Evolutionary conservation across 2,329 filamentous ascomycete genomes (phyloP).

Genomic region (Pestalotiopsis sp.): DNA sequence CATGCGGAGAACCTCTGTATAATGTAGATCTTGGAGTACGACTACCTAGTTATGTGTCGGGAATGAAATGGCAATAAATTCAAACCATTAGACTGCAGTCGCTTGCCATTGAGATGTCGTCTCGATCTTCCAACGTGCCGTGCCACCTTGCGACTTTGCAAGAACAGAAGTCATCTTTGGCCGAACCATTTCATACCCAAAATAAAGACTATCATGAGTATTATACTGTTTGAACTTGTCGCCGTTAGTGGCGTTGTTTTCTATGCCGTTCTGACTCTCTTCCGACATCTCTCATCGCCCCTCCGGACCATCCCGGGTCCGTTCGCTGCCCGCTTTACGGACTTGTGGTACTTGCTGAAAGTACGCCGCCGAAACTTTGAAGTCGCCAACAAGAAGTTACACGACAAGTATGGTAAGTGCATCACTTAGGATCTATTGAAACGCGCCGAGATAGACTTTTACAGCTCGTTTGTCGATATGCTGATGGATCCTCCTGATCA

Average conservation of each 20-base stretch:
- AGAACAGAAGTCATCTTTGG: neutral
- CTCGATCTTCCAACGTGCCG: too few relatives aligned
- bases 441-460: too few relatives aligned
- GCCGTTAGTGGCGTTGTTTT: neutral
- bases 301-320: conserved; percentile 35
- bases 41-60: too few relatives aligned
- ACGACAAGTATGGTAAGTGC: conserved; percentile 28
- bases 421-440: neutral
- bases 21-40: neutral
- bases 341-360: conserved; percentile 36
- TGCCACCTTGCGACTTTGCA: neutral
- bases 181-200: too few relatives aligned
- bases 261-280: neutral
- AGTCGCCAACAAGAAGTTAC: conserved; percentile 27
- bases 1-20: neutral
- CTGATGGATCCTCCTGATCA: too few relatives aligned
- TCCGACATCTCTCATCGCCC: neutral
- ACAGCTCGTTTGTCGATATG: too few relatives aligned
- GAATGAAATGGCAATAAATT: too few relatives aligned
- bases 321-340: conserved; percentile 38
- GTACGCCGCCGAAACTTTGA: conserved; percentile 29
- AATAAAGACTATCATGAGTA: too few relatives aligned
- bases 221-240: neutral
- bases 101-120: too few relatives aligned
- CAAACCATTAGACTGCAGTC: too few relatives aligned